Evolutionary conservation across 2,329 filamentous ascomycete species (phyloP).

Genomic region (Pestalotiopsis fici): DNA sequence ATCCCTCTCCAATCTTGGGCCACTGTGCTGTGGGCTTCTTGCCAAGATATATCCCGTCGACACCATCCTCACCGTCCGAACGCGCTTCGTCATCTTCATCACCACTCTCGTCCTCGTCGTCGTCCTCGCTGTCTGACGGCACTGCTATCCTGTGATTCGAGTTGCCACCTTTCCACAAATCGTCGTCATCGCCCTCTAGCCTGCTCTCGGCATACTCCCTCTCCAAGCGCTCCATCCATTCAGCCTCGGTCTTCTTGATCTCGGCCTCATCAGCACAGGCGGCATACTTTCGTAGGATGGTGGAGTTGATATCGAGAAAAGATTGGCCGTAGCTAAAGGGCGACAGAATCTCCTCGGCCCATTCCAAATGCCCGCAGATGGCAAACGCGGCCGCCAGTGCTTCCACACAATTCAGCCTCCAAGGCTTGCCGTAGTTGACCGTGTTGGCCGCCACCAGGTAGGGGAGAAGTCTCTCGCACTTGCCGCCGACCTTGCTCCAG

Average conservation of each 20-base stretch:
- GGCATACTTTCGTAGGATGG: constrained; percentile 80
- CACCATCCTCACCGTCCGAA: constrained; percentile 43
- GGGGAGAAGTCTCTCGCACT: constrained; percentile 85
- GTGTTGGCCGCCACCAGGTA: constrained; percentile 96
- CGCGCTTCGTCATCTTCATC: constrained; percentile 43
- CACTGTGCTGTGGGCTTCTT: constrained; percentile 44
- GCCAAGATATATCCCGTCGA: constrained; percentile 63
- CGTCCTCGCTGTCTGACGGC: constrained; percentile 54
- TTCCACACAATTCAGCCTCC: constrained; percentile 94
- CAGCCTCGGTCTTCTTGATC: constrained; percentile 81
- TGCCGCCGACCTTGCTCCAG: constrained; percentile 88
- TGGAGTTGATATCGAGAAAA: constrained; percentile 88
- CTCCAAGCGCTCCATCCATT: constrained; percentile 89
- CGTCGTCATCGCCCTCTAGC: constrained; percentile 64
- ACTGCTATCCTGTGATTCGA: constrained; percentile 66
- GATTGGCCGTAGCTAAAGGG: constrained; percentile 87
- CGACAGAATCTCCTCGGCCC: constrained; percentile 81
- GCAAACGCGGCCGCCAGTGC: constrained; percentile 89
- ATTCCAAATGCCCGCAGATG: constrained; percentile 89
- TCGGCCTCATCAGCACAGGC: constrained; percentile 79
- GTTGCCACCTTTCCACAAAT: constrained; percentile 91
- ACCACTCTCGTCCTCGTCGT: constrained; percentile 48
- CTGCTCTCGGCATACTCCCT: constrained; percentile 83
- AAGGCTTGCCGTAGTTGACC: constrained; percentile 96
- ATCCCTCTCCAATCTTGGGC: constrained; percentile 26